These are phyloP conservation scores for Gyrodon lividus DNA, from an alignment of 768 basidiomycete species.

Conservation along the genomic window DNA sequence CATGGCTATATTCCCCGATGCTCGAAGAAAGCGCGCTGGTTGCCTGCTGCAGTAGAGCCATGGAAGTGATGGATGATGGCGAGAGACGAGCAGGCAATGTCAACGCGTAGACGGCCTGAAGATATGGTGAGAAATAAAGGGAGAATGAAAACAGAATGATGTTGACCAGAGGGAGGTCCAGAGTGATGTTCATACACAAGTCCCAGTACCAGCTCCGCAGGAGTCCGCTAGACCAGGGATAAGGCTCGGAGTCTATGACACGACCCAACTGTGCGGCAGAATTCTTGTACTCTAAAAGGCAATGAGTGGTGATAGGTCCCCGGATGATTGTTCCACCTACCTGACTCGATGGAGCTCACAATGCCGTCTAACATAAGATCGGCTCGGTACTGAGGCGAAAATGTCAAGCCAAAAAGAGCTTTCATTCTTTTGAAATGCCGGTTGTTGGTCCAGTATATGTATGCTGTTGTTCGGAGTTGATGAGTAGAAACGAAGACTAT, in stretches of 20 bases:
- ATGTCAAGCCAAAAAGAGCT: slow-evolving; percentile 39
- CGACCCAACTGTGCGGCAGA: slow-evolving; percentile 32
- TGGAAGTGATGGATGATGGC: slow-evolving; percentile 29
- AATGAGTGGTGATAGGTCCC: background rate
- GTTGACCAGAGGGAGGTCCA: slow-evolving; percentile 37
- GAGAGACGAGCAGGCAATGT: slow-evolving; percentile 24
- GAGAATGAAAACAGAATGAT: background rate
- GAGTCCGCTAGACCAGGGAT: slow-evolving; percentile 15
- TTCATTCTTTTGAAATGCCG: slow-evolving; percentile 37
- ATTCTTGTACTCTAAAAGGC: slow-evolving; percentile 35
- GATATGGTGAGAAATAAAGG: background rate
- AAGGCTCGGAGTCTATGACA: slow-evolving; percentile 29
- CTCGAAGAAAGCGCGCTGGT: slow-evolving; percentile 18
- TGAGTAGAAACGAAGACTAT: background rate
- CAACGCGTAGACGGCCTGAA: slow-evolving; percentile 27
- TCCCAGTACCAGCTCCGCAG: slow-evolving; percentile 39
- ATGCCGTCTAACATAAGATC: slow-evolving; percentile 40
- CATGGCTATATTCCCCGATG: slow-evolving; percentile 7
- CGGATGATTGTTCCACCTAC: slow-evolving; percentile 15
- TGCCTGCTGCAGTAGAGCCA: slow-evolving; percentile 37
- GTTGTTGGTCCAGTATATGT: slow-evolving; percentile 40
- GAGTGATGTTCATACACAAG: slow-evolving; percentile 25
- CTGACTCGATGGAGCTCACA: slow-evolving; percentile 27
- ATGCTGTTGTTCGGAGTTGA: slow-evolving; percentile 27
- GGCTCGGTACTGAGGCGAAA: slow-evolving; percentile 34